A percentile compares a stretch with the other conserved stretches of the same genome.
These are phyloP conservation scores for Alnus glutinosa DNA, from an alignment of 306 rosid genomes.

Conservation along the genomic window DNA sequence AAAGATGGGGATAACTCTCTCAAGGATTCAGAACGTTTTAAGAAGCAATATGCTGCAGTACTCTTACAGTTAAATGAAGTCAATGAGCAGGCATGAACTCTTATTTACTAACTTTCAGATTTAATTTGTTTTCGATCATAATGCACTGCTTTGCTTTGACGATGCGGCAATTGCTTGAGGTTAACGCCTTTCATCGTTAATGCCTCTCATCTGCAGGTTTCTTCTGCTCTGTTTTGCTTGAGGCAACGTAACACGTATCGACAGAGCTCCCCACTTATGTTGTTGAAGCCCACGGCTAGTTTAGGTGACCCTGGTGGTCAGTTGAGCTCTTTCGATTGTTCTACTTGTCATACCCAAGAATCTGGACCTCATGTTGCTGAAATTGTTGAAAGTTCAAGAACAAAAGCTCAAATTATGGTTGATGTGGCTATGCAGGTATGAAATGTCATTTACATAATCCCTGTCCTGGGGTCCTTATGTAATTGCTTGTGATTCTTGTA, in stretches of 20 bases:
- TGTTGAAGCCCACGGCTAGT: slow-evolving; percentile 48
- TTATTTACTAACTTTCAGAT: slow-evolving; percentile 20
- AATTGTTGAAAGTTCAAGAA: slow-evolving; percentile 82
- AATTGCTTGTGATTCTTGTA: slow-evolving; percentile 8
- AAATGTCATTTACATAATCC: slow-evolving; percentile 10
- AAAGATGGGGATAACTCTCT: slow-evolving; percentile 60
- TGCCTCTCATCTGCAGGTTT: slow-evolving; percentile 58
- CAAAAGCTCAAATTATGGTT: slow-evolving; percentile 66
- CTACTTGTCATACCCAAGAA: slow-evolving; percentile 57
- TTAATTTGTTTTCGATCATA: slow-evolving; percentile 17
- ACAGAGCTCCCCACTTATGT: slow-evolving; percentile 51
- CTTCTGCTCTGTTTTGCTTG: slow-evolving; percentile 75
- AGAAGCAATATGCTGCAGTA: slow-evolving; percentile 83
- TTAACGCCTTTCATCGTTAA: slow-evolving; percentile 35
- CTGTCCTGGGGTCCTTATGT: slow-evolving; percentile 2
- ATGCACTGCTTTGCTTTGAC: slow-evolving; percentile 26
- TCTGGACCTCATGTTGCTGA: slow-evolving; percentile 68
- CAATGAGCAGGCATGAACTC: slow-evolving; percentile 71
- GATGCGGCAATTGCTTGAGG: slow-evolving; percentile 24
- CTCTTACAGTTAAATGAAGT: slow-evolving; percentile 73
- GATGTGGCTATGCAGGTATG: slow-evolving; percentile 77
- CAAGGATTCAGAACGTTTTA: slow-evolving; percentile 74
- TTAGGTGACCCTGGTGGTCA: slow-evolving; percentile 58
- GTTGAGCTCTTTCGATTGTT: slow-evolving; percentile 50
- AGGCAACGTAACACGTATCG: slow-evolving; percentile 87